These are phyloP conservation scores for Candida hungchunana DNA, from an alignment of 805 yeast species.

Conservation along the genomic window DNA sequence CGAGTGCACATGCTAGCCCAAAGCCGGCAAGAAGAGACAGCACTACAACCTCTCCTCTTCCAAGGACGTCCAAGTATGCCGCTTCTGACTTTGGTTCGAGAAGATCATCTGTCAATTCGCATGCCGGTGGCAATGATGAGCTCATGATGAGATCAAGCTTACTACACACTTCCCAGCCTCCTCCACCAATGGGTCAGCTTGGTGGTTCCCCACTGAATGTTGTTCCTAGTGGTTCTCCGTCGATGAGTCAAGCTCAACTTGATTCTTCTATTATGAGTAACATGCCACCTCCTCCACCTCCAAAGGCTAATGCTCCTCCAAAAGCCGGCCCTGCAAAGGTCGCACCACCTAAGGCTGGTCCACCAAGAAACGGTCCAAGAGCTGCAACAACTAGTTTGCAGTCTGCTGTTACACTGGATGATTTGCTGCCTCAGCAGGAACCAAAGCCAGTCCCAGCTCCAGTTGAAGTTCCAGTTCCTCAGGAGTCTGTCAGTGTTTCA, in stretches of 20 bases:
- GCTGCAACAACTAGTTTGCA: neutral
- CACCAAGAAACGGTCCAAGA: neutral
- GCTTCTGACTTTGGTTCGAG: slow-evolving; percentile 16
- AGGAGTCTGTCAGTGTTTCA: no score
- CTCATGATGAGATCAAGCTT: slow-evolving; percentile 1
- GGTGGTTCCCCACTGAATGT: no score
- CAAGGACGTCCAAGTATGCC: slow-evolving; percentile 16
- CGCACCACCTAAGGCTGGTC: slow-evolving; percentile 1
- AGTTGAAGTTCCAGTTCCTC: neutral
- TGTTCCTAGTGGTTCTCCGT: neutral
- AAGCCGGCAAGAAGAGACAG: slow-evolving; percentile 2
- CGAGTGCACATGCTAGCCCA: slow-evolving; percentile 7
- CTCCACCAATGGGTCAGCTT: neutral
- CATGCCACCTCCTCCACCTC: neutral
- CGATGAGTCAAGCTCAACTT: neutral
- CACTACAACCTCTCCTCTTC: slow-evolving; percentile 14
- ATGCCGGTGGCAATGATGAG: slow-evolving; percentile 14
- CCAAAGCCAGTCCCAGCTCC: no score
- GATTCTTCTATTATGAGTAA: neutral
- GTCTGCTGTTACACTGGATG: slow-evolving; percentile 2
- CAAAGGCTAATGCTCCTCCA: slow-evolving; percentile 2
- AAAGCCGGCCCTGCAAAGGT: slow-evolving; percentile 4
- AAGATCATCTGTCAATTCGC: slow-evolving; percentile 22
- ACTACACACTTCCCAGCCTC: no score
- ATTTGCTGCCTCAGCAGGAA: slow-evolving; percentile 1